Evolutionary conservation across 768 basidiomycete genomes (phyloP).

Genomic region (Phaeotremella fagi): DNA sequence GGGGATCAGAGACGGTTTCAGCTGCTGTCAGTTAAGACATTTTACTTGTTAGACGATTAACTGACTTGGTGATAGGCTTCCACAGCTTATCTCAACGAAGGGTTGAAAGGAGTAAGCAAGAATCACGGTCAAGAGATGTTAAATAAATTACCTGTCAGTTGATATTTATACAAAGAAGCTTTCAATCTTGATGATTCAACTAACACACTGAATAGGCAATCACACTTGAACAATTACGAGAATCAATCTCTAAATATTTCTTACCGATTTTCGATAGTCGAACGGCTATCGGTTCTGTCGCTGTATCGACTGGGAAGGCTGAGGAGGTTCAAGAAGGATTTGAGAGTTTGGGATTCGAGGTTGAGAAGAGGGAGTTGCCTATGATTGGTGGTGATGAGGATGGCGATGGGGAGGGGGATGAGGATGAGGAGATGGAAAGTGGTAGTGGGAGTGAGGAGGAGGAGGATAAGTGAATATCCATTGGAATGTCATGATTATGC

Average conservation of each 20-base stretch:
- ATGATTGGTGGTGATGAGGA: conserved; percentile 52
- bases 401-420: conserved; percentile 24
- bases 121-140: conserved; percentile 66
- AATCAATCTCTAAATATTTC: conserved; percentile 66
- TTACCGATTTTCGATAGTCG: conserved; percentile 75
- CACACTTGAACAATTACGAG: conserved; percentile 70
- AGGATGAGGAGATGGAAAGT: conserved; percentile 6
- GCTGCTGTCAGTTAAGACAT: conserved; percentile 64
- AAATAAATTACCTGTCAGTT: conserved; percentile 26
- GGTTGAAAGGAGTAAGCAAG: conserved; percentile 74
- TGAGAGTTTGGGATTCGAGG: conserved; percentile 65
- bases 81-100: conserved; percentile 83
- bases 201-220: conserved; percentile 54
- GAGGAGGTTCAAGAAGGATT: conserved; percentile 66
- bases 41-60: not conserved
- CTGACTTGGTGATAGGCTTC: too few species aligned
- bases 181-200: not conserved
- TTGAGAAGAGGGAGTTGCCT: conserved; percentile 64
- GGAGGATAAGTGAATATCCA: not conserved
- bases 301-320: conserved; percentile 75
- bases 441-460: conserved; percentile 1
- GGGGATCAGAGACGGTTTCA: conserved; percentile 75
- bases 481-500: too few species aligned
- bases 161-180: not conserved
- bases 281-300: conserved; percentile 72